phyloP scores from a whole-genome alignment of 192 early-diverging fungal genomes.

The Spinellus fusiger region DNA sequence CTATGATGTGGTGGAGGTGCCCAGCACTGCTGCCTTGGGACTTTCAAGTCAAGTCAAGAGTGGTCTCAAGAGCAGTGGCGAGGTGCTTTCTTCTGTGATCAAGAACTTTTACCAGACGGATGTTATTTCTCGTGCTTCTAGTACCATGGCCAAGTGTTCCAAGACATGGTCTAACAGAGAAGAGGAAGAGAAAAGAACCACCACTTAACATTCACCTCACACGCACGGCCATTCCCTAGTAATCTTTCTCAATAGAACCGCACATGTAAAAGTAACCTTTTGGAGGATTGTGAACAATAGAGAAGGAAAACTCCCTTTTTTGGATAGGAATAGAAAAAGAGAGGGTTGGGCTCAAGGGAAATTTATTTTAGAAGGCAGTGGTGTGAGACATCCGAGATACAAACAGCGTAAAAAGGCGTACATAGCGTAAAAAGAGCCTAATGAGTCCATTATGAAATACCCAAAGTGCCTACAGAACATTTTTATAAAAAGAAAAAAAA shows the following conservation, averaged over 20 bases:
- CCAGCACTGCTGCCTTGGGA: conserved; percentile 56
- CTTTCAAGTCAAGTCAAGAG: conserved; percentile 47
- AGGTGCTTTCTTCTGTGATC: conserved; percentile 59
- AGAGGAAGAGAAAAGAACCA: conserved; percentile 6
- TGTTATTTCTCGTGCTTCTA: conserved; percentile 83
- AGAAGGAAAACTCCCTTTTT: no score
- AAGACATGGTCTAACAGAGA: conserved; percentile 32
- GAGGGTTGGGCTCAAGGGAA: no score
- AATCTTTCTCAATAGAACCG: background rate
- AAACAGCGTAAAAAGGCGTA: no score
- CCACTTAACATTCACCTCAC: background rate
- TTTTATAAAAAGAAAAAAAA: background rate
- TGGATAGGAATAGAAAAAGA: no score
- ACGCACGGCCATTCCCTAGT: no score
- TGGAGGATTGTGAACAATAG: no score
- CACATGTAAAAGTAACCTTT: background rate
- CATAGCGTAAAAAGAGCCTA: no score
- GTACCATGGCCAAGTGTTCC: conserved; percentile 96
- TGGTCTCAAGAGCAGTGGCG: conserved; percentile 26
- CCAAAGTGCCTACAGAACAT: no score
- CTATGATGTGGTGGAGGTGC: conserved; percentile 61
- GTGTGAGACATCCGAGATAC: no score
- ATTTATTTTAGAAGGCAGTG: no score
- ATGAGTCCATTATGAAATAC: no score
- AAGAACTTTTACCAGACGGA: conserved; percentile 95